Evolutionary conservation across 176 grass and related monocot genomes (phyloP).

Genomic region (Metroxylon sagu): DNA sequence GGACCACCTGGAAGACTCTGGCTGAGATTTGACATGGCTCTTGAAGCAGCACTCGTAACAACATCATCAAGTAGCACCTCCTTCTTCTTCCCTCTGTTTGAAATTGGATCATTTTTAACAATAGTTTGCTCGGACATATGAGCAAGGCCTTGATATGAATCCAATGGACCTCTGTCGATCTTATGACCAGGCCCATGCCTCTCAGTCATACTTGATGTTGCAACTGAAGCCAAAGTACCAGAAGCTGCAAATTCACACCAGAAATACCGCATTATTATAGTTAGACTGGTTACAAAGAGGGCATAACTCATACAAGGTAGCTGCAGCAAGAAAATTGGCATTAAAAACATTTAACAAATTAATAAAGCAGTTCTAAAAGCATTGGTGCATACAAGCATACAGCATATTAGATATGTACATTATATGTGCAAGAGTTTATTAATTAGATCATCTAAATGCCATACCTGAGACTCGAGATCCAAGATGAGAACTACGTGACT

Average conservation of each 20-base stretch:
- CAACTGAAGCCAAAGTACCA: conserved; percentile 8
- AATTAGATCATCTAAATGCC: no score
- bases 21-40: conserved; percentile 10
- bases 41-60: conserved; percentile 10
- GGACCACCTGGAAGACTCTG: conserved; percentile 30
- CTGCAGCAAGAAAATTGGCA: no score
- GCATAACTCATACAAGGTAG: no score
- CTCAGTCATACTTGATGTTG: conserved; percentile 23
- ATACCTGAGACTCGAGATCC: no score
- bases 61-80: conserved; percentile 36
- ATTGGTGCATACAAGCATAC: no score
- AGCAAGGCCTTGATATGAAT: conserved; percentile 30
- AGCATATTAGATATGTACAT: no score
- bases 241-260: conserved; percentile 8
- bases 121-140: conserved; percentile 12
- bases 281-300: no score
- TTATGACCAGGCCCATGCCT: conserved; percentile 34
- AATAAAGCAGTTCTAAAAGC: no score
- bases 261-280: not conserved
- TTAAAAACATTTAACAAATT: no score
- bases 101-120: conserved; percentile 8
- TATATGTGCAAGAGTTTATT: no score
- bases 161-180: conserved; percentile 38
- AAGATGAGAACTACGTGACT: not conserved
- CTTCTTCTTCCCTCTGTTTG: conserved; percentile 23